These are phyloP conservation scores for Crithidia bombi DNA, from an alignment of 208 protist genomes.

Conservation along the genomic window DNA sequence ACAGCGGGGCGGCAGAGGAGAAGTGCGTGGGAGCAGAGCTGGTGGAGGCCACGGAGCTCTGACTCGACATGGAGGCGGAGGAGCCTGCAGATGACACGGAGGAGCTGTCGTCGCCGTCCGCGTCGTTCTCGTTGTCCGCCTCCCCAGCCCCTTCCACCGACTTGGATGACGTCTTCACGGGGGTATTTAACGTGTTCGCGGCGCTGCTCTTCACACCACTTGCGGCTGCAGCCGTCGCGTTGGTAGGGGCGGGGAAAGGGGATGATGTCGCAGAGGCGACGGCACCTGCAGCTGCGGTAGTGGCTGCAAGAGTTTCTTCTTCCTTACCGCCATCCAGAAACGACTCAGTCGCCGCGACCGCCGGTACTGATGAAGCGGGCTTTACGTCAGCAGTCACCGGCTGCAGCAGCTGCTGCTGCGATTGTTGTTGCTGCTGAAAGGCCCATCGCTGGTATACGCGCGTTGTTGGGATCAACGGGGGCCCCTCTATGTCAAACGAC, in stretches of 20 bases:
- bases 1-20: constrained; percentile 3
- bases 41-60: constrained; percentile 18
- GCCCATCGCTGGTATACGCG: not conserved
- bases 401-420: not conserved
- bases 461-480: constrained; percentile 14
- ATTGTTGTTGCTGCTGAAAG: not conserved
- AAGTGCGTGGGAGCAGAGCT: not conserved
- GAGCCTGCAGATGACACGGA: constrained; percentile 5
- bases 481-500: constrained; percentile 9
- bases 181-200: not conserved
- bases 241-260: no score
- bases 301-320: no score
- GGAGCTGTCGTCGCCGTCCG: constrained; percentile 20
- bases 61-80: constrained; percentile 13
- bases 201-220: no score
- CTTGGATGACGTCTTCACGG: not conserved
- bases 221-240: no score
- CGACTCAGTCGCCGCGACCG: not conserved
- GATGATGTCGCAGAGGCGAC: no score
- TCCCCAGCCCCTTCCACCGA: not conserved
- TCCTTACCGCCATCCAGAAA: not conserved
- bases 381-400: not conserved
- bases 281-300: no score
- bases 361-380: not conserved
- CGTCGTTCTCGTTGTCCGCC: constrained; percentile 3